Percentiles rank a stretch among this genome's conserved stretches.
These are phyloP conservation scores for Dacryopinax primogenitus DNA, from an alignment of 768 basidiomycete genomes.

Conservation along the genomic window DNA sequence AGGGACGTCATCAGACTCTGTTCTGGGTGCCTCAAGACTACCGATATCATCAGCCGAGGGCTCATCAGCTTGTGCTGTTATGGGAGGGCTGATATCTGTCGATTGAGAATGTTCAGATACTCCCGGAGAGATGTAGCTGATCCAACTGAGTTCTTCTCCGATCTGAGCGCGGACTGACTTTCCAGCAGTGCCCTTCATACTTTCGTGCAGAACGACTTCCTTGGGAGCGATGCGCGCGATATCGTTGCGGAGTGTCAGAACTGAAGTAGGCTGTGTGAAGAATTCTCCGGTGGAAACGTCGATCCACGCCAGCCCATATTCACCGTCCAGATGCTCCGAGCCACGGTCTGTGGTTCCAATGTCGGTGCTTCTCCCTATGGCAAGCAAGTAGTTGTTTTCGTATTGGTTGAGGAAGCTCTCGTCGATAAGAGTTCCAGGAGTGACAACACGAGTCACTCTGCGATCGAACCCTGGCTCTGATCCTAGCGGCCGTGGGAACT, in stretches of 20 bases:
- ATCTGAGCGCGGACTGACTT: constrained; percentile 41
- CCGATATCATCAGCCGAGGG: background rate
- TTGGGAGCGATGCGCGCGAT: constrained; percentile 66
- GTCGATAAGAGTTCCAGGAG: constrained; percentile 88
- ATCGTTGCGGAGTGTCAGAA: constrained; percentile 59
- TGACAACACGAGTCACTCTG: constrained; percentile 74
- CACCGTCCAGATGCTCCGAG: constrained; percentile 19
- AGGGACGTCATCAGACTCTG: constrained; percentile 12
- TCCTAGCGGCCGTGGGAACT: constrained; percentile 46
- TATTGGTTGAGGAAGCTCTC: constrained; percentile 74
- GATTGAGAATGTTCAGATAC: background rate
- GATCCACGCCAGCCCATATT: constrained; percentile 71
- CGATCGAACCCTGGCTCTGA: constrained; percentile 48
- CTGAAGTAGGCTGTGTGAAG: constrained; percentile 51
- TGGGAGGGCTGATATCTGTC: background rate
- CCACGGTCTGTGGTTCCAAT: constrained; percentile 12
- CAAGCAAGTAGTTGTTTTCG: constrained; percentile 82
- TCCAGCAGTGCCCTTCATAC: constrained; percentile 27
- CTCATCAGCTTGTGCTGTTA: constrained; percentile 8
- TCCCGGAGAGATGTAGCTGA: constrained; percentile 36
- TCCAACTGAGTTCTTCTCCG: constrained; percentile 41
- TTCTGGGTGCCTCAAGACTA: constrained; percentile 2
- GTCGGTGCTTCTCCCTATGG: constrained; percentile 30
- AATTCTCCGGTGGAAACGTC: constrained; percentile 93
- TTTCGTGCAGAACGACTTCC: constrained; percentile 59